phyloP scores from a whole-genome alignment of 805 yeast species.

The Cyberlindnera japonica region DNA sequence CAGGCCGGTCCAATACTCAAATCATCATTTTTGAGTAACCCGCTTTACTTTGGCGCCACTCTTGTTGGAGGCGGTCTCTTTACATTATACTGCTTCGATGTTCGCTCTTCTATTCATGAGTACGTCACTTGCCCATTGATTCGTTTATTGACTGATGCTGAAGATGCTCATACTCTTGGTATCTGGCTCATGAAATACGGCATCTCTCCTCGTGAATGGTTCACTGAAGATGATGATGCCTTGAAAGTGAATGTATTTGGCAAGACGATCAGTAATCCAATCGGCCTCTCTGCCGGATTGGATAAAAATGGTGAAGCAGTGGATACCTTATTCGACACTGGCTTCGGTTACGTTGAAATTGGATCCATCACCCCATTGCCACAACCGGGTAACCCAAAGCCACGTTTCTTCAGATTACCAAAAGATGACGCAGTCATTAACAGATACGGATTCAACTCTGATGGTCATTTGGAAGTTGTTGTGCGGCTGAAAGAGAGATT shows the following conservation, averaged over 20 bases:
- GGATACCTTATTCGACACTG: constrained; percentile 71
- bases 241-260: constrained; percentile 66
- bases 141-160: constrained; percentile 73
- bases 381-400: constrained; percentile 93
- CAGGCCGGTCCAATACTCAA: constrained; percentile 6
- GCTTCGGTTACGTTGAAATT: constrained; percentile 87
- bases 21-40: constrained; percentile 11
- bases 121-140: constrained; percentile 75
- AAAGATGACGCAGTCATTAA: constrained; percentile 89
- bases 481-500: constrained; percentile 66
- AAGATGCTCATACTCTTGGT: constrained; percentile 77
- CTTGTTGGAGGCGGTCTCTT: constrained; percentile 35
- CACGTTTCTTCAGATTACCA: constrained; percentile 83
- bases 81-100: constrained; percentile 58
- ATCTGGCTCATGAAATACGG: constrained; percentile 67
- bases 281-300: constrained; percentile 94
- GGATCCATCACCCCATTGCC: constrained; percentile 92
- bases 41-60: constrained; percentile 5
- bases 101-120: constrained; percentile 81
- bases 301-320: constrained; percentile 93
- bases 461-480: constrained; percentile 75
- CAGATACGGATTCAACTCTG: constrained; percentile 91
- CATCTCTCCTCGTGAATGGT: constrained; percentile 55
- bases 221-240: constrained; percentile 47
- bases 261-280: constrained; percentile 61